phyloP scores from a whole-genome alignment of 352 stramenopile species.

The Pythium insidiosum region DNA sequence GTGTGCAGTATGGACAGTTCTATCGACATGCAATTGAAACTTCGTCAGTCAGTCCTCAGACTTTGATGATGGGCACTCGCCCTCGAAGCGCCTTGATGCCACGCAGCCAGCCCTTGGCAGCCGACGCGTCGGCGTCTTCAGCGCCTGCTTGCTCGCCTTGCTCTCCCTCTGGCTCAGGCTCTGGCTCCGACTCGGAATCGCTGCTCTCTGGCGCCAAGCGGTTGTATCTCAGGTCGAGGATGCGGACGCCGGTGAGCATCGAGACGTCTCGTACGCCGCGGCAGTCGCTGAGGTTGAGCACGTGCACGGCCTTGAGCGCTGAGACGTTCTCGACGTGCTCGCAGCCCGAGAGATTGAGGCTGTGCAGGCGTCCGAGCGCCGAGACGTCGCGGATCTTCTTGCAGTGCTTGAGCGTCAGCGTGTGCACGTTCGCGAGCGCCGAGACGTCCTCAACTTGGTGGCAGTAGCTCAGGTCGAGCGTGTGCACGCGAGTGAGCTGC shows the following conservation, averaged over 20 bases:
- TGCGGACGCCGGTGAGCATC: slow-evolving; percentile 48
- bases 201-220: too few species aligned
- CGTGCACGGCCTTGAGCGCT: slow-evolving; percentile 30
- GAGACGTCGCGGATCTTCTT: slow-evolving; percentile 35
- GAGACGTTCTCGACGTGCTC: slow-evolving; percentile 35
- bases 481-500: slow-evolving; percentile 28
- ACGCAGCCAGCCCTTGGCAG: slow-evolving; percentile 14
- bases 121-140: slow-evolving; percentile 11
- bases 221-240: slow-evolving; percentile 61
- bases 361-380: slow-evolving; percentile 30
- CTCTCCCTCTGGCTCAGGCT: slow-evolving; percentile 6
- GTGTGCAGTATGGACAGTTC: too few species aligned
- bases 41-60: slow-evolving; percentile 5
- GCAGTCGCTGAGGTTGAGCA: slow-evolving; percentile 62
- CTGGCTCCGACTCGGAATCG: too few species aligned
- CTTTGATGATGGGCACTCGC: slow-evolving; percentile 21
- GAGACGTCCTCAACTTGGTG: slow-evolving; percentile 40
- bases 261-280: slow-evolving; percentile 31
- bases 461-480: slow-evolving; percentile 63
- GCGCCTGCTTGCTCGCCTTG: neutral
- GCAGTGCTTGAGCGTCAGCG: slow-evolving; percentile 55
- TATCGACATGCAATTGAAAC: too few species aligned
- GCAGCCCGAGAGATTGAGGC: slow-evolving; percentile 55
- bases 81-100: slow-evolving; percentile 12
- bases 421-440: slow-evolving; percentile 33